phyloP scores from a whole-genome alignment of 2,329 filamentous ascomycete genomes.

The Pseudopyricularia cyperi region DNA sequence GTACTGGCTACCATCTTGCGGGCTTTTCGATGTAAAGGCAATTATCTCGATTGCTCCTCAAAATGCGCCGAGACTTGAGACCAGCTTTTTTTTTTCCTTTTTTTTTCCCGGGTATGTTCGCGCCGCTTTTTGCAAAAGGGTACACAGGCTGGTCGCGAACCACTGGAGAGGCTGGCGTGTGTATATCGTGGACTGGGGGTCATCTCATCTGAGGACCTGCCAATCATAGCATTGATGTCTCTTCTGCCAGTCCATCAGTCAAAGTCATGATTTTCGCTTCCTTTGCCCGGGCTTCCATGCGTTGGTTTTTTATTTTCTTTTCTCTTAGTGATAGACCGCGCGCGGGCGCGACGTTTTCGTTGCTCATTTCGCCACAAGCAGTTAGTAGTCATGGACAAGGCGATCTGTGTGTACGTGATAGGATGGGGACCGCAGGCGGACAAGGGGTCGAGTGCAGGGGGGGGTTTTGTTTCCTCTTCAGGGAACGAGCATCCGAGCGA shows the following conservation, averaged over 20 bases:
- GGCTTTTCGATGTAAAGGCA: neutral
- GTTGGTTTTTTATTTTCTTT: too few species aligned
- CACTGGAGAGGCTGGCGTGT: neutral
- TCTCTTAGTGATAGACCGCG: neutral
- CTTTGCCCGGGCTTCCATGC: neutral
- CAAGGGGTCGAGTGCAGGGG: neutral
- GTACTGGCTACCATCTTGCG: neutral
- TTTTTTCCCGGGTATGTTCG: too few species aligned
- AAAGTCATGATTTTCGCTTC: neutral
- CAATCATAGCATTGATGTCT: neutral
- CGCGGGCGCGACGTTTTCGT: neutral
- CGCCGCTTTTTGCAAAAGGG: neutral
- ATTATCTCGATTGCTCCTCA: neutral
- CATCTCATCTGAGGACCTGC: neutral
- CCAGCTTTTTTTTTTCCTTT: neutral
- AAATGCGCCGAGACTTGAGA: neutral
- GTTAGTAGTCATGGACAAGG: neutral
- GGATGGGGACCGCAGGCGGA: neutral
- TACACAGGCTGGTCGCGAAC: neutral
- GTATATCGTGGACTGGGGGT: neutral
- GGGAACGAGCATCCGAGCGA: neutral
- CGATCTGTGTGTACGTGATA: neutral
- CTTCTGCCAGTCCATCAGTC: neutral
- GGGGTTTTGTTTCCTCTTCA: neutral
- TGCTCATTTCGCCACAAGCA: neutral